These are phyloP conservation scores for Cyberlindnera euphorbiiphila DNA, from an alignment of 805 yeast species.

Conservation along the genomic window DNA sequence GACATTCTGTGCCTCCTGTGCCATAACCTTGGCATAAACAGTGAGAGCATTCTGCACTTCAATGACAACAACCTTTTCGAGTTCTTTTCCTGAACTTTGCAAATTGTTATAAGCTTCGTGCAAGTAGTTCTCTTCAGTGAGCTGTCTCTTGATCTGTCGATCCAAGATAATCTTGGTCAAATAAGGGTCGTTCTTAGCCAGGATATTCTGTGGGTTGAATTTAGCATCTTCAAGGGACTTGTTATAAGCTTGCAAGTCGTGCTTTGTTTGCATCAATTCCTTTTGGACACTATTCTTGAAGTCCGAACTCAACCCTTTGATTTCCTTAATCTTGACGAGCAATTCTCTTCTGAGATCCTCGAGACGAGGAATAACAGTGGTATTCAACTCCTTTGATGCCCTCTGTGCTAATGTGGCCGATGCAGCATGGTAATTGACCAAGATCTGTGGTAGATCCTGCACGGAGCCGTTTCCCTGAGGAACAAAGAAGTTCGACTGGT, in stretches of 20 bases:
- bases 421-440: constrained; percentile 61
- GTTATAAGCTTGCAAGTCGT: constrained; percentile 47
- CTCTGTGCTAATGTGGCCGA: constrained; percentile 56
- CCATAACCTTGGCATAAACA: constrained; percentile 64
- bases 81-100: constrained; percentile 82
- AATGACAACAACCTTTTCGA: constrained; percentile 81
- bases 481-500: constrained; percentile 47
- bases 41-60: constrained; percentile 83
- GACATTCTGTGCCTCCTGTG: constrained; percentile 69
- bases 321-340: constrained; percentile 80
- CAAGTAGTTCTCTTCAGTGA: constrained; percentile 78
- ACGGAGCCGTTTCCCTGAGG: constrained; percentile 79
- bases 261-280: constrained; percentile 65
- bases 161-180: constrained; percentile 69
- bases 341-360: constrained; percentile 73
- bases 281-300: constrained; percentile 71
- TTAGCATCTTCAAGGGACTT: constrained; percentile 65
- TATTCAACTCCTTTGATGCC: constrained; percentile 56
- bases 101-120: constrained; percentile 86
- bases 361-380: constrained; percentile 59
- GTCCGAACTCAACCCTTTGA: constrained; percentile 75
- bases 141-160: constrained; percentile 69
- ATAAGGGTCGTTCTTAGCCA: constrained; percentile 74
- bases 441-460: constrained; percentile 73
- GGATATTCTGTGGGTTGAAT: constrained; percentile 38